A percentile compares a stretch with the other conserved stretches of the same genome.
phyloP scores from a whole-genome alignment of 192 early-diverging fungal genomes.

The Entrophospora sp. region DNA sequence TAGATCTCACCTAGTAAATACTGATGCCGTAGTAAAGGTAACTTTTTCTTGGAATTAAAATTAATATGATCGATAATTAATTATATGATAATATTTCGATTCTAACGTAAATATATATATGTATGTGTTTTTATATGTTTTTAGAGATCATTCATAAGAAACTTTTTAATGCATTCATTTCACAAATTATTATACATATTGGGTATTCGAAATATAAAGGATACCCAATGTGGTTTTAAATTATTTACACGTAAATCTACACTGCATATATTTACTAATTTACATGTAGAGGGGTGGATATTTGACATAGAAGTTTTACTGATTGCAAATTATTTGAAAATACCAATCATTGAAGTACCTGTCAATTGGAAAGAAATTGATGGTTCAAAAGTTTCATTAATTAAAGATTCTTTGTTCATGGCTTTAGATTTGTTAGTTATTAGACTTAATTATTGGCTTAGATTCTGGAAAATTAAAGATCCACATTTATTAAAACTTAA shows the following conservation, averaged over 20 bases:
- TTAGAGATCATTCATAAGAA: slow-evolving; percentile 84
- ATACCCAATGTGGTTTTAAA: slow-evolving; percentile 99
- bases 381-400: slow-evolving; percentile 85
- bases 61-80: neutral
- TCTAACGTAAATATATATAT: neutral
- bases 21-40: slow-evolving; percentile 83
- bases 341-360: slow-evolving; percentile 81
- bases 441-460: slow-evolving; percentile 73
- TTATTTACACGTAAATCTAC: slow-evolving; percentile 76
- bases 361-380: slow-evolving; percentile 97
- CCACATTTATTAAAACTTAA: no score
- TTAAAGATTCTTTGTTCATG: slow-evolving; percentile 85
- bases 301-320: slow-evolving; percentile 96
- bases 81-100: neutral
- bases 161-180: slow-evolving; percentile 91
- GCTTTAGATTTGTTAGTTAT: slow-evolving; percentile 80
- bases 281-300: slow-evolving; percentile 96
- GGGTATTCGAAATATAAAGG: slow-evolving; percentile 79
- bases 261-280: slow-evolving; percentile 67
- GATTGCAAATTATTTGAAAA: slow-evolving; percentile 58
- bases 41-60: neutral
- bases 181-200: slow-evolving; percentile 82
- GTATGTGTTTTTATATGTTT: neutral
- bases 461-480: slow-evolving; percentile 57
- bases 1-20: slow-evolving; percentile 78